Conservation (phyloP, 495 filamentous ascomycete genomes). For the Penicillium flavigenum region DNA sequence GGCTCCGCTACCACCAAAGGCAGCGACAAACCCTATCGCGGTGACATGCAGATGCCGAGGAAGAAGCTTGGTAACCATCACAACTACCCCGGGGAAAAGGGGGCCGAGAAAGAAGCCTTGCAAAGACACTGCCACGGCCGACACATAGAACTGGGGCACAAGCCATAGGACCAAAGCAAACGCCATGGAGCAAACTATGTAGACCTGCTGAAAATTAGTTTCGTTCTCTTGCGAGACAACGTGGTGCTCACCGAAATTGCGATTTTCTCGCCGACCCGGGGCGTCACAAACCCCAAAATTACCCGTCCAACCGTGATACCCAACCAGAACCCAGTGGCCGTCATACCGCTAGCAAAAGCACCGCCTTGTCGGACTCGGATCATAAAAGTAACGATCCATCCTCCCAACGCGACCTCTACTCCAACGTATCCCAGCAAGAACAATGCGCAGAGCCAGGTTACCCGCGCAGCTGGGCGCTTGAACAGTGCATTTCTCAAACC, state of each 20-base stretch:
- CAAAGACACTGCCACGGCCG: constrained; percentile 64
- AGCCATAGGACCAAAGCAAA: constrained; percentile 65
- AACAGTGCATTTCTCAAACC: constrained; percentile 58
- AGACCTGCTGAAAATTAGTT: constrained; percentile 36
- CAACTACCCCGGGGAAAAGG: constrained; percentile 71
- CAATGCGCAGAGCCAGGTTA: constrained; percentile 74
- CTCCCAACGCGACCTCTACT: constrained; percentile 78
- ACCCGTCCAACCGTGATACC: constrained; percentile 62
- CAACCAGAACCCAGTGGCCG: constrained; percentile 65
- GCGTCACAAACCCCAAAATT: constrained; percentile 62
- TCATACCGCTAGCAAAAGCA: constrained; percentile 60
- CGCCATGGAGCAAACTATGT: constrained; percentile 51
- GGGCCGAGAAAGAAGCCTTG: constrained; percentile 71
- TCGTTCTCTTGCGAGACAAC: background rate
- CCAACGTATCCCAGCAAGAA: constrained; percentile 83
- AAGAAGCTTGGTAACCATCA: constrained; percentile 78
- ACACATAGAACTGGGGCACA: constrained; percentile 70
- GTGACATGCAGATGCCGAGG: constrained; percentile 75
- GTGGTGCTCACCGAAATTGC: constrained; percentile 49
- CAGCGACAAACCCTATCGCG: constrained; percentile 79
- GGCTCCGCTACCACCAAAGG: constrained; percentile 76
- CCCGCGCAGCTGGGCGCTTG: constrained; percentile 40
- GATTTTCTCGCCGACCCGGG: constrained; percentile 58
- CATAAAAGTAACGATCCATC: constrained; percentile 69
- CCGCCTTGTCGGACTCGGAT: constrained; percentile 54